phyloP scores from a whole-genome alignment of 352 stramenopile genomes.

The Globisporangium recalcitrans region DNA sequence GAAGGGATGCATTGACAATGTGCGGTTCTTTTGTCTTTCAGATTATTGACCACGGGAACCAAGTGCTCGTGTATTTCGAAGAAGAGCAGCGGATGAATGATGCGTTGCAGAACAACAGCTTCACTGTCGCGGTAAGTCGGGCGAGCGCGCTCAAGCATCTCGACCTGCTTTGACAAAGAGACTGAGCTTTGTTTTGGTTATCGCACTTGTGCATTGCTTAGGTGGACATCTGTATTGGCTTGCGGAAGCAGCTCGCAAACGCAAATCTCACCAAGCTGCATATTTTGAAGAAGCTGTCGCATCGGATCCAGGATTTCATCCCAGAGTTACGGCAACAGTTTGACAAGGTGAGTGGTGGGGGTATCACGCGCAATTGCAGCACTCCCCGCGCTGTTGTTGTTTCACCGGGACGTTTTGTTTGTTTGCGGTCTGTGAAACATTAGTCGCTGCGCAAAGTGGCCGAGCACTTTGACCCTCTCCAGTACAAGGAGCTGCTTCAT shows the following conservation, averaged over 20 bases:
- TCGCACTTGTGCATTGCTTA: conserved; percentile 11
- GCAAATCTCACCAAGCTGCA: conserved; percentile 44
- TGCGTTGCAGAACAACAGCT: conserved; percentile 51
- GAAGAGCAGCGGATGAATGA: conserved; percentile 75
- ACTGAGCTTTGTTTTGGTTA: neutral
- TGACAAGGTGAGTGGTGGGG: conserved; percentile 62
- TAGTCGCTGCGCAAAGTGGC: conserved; percentile 74
- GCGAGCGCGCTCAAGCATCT: no score
- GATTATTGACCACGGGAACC: conserved; percentile 50
- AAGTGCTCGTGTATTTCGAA: conserved; percentile 57
- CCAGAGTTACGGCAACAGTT: conserved; percentile 67
- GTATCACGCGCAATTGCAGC: no score
- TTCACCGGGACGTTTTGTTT: neutral
- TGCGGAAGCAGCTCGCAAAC: conserved; percentile 43
- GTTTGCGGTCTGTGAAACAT: neutral
- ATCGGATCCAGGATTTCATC: conserved; percentile 73
- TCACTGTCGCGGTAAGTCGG: conserved; percentile 60
- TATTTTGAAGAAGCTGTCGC: conserved; percentile 53
- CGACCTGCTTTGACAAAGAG: neutral
- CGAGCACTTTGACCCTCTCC: conserved; percentile 54
- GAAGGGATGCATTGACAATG: neutral
- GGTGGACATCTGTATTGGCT: conserved; percentile 68
- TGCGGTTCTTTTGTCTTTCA: conserved; percentile 13
- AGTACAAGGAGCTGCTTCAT: conserved; percentile 80
- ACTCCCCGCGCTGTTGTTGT: no score